A percentile compares a stretch with the other conserved stretches of the same genome.
Evolutionary conservation across 805 yeast species (phyloP).

Genomic region (Metschnikowia corniflorae): DNA sequence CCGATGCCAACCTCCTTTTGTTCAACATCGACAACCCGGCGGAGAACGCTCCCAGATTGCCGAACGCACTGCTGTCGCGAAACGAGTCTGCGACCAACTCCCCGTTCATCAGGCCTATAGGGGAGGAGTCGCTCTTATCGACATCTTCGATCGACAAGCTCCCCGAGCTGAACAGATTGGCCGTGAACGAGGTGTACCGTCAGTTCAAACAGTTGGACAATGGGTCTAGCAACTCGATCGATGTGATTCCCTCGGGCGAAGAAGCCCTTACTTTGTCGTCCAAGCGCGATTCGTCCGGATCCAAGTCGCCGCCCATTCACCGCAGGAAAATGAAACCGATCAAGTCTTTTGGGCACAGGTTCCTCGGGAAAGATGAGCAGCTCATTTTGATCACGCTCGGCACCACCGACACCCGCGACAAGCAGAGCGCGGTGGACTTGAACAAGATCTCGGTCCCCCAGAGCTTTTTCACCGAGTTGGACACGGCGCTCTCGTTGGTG

Average conservation of each 20-base stretch:
- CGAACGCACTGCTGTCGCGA: slow-evolving; percentile 17
- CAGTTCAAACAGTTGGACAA: slow-evolving; percentile 32
- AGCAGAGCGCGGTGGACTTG: slow-evolving; percentile 57
- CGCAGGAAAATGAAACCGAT: slow-evolving; percentile 46
- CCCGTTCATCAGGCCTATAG: slow-evolving; percentile 15
- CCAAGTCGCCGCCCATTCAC: slow-evolving; percentile 19
- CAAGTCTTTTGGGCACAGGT: slow-evolving; percentile 83
- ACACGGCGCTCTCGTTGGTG: slow-evolving; percentile 78
- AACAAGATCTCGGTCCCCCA: slow-evolving; percentile 73
- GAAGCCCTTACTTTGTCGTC: neutral
- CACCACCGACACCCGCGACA: slow-evolving; percentile 70
- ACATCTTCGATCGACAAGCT: slow-evolving; percentile 36
- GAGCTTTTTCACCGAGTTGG: slow-evolving; percentile 77
- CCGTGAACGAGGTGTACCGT: slow-evolving; percentile 37
- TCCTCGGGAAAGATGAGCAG: slow-evolving; percentile 59
- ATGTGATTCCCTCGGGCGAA: slow-evolving; percentile 9
- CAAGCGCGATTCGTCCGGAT: slow-evolving; percentile 24
- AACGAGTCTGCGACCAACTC: slow-evolving; percentile 13
- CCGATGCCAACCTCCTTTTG: slow-evolving; percentile 30
- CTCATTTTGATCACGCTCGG: slow-evolving; percentile 82
- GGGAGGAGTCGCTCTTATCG: slow-evolving; percentile 19
- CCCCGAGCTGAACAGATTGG: slow-evolving; percentile 30
- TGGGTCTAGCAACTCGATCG: slow-evolving; percentile 19
- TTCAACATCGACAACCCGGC: slow-evolving; percentile 37
- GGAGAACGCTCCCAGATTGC: slow-evolving; percentile 22